Conservation (phyloP, 202 grass and related monocot genomes). For the Dendrocalamus latiflorus region DNA sequence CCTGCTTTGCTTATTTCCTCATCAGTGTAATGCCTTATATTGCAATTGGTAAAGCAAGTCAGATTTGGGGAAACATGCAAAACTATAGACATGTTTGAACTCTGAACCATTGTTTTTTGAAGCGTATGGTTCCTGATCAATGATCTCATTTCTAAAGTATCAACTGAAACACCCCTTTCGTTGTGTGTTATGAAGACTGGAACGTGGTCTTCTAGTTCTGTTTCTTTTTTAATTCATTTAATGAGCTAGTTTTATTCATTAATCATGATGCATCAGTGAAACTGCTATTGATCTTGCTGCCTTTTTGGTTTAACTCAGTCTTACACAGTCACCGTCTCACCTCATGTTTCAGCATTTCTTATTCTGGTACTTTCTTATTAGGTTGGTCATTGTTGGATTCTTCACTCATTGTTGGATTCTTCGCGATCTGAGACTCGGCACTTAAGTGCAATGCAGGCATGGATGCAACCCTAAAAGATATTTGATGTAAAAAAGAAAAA, state of each 20-base stretch:
- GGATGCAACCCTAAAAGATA: neutral
- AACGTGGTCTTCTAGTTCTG: neutral
- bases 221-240: neutral
- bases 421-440: neutral
- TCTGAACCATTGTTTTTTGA: neutral
- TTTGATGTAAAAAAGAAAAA: neutral
- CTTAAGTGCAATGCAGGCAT: neutral
- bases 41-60: neutral
- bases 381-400: slow-evolving; percentile 8
- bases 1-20: neutral
- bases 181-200: neutral
- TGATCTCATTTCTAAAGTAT: neutral
- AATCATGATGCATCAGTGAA: neutral
- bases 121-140: neutral
- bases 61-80: neutral
- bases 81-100: neutral
- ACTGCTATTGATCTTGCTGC: neutral
- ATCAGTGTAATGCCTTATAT: neutral
- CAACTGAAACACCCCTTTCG: neutral
- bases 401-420: neutral
- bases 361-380: slow-evolving; percentile 16
- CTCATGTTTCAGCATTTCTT: neutral
- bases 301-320: neutral
- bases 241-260: neutral
- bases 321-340: neutral